These are phyloP conservation scores for Trichoderma simmonsii DNA, from an alignment of 2,329 filamentous ascomycete species.

Conservation along the genomic window DNA sequence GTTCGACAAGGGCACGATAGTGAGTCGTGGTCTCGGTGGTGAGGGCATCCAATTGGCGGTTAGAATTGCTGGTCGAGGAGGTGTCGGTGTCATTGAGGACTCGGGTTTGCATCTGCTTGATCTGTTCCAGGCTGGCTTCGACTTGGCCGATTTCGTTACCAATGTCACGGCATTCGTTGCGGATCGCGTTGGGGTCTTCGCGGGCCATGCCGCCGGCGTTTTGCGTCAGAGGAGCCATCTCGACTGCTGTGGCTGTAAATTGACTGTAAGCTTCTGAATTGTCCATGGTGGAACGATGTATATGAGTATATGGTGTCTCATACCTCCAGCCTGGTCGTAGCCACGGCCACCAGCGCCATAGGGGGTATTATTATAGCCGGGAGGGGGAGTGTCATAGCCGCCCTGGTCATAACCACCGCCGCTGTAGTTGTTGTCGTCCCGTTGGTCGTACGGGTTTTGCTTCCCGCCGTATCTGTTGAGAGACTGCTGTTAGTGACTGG, in stretches of 20 bases:
- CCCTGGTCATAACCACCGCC: conserved; percentile 17
- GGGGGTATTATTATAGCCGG: conserved; percentile 20
- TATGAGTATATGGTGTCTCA: neutral
- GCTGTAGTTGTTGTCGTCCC: conserved; percentile 40
- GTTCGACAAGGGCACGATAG: conserved; percentile 75
- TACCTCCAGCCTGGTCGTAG: conserved; percentile 30
- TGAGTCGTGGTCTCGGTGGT: conserved; percentile 77
- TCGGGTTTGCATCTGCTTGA: conserved; percentile 67
- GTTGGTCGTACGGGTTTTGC: conserved; percentile 59
- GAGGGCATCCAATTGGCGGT: conserved; percentile 68
- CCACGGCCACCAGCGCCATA: conserved; percentile 26
- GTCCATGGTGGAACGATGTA: neutral
- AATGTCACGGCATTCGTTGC: conserved; percentile 82
- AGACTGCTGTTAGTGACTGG: conserved; percentile 31
- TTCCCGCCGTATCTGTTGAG: conserved; percentile 50
- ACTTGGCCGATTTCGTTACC: conserved; percentile 73
- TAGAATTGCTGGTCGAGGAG: conserved; percentile 61
- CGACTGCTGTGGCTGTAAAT: conserved; percentile 51
- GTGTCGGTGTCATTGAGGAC: conserved; percentile 74
- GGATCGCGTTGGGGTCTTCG: conserved; percentile 68
- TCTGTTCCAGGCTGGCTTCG: conserved; percentile 66
- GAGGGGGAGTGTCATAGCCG: conserved; percentile 20
- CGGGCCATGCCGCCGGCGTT: conserved; percentile 47
- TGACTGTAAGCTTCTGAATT: neutral
- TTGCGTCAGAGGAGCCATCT: conserved; percentile 66